Evolutionary conservation across 768 basidiomycete species (phyloP), one percentile per base, ranked within the genome.

Genomic region (Panaeolus papilionaceus): DNA sequence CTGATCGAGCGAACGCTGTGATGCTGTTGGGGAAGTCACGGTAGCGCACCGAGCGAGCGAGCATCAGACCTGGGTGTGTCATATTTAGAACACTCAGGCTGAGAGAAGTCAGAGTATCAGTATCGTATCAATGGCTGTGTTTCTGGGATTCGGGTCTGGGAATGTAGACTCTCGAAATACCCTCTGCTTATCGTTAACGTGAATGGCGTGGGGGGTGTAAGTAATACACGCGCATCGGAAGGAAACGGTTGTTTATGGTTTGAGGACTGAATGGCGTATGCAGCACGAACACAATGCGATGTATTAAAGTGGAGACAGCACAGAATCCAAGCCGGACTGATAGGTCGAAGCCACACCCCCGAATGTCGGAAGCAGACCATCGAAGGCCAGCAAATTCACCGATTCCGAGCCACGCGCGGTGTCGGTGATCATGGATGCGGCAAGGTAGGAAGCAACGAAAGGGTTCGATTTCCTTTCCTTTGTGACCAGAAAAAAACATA

Each of bases 61-160:
- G 47, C 20, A 49, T 49, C 47, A 49, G 47, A 49, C 47, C 47
- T 49, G 47, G 47, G 47, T 49, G n/a, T 49, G 23, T 49, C 47
- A 49, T 49, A 23, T 49, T 20, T 49, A 49, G 47, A 49, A 20
- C 47, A 23, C 47, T 49, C 47, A 16, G 42, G 42, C 23, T 49
- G 47, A 8, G 47, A 26, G 47, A 23, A 23, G n/a, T 49, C 47
- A 45, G 20, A 49, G 47, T 20, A 8, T 26, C 9, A 6, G n/a
- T 7, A 40, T 10, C 39, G 39, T 11, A 11, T 40, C 14, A 40
- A 40, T 33, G 23, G 2, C 42, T 42, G 42, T 42, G 16, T 12
- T 4, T 12, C 12, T 14, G 16, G 42, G 42, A 42, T 42, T 42
- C 42, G 7, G 42, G 11, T 16, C 18, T 12, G 42, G 42, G 16